phyloP scores from a whole-genome alignment of 2,329 filamentous ascomycete species.

The Sclerotinia nivalis region DNA sequence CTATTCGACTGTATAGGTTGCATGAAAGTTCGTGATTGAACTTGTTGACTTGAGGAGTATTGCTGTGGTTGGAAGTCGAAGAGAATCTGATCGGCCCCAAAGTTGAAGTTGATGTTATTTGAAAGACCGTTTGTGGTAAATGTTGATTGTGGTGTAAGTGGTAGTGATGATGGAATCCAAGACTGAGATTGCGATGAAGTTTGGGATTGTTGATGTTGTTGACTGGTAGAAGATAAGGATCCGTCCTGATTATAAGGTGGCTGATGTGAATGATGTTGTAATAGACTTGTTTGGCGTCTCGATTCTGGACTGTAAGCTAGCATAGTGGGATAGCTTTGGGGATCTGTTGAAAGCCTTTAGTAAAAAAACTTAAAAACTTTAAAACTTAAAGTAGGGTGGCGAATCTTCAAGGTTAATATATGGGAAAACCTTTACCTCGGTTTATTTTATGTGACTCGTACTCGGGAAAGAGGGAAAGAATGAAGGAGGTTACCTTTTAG shows the following conservation, averaged over 20 bases:
- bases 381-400: slow-evolving; percentile 12
- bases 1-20: slow-evolving; percentile 35
- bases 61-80: slow-evolving; percentile 34
- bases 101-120: slow-evolving; percentile 30
- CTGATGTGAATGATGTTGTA: slow-evolving; percentile 12
- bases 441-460: slow-evolving; percentile 8
- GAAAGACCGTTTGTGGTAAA: slow-evolving; percentile 28
- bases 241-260: neutral
- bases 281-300: slow-evolving; percentile 11
- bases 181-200: neutral
- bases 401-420: slow-evolving; percentile 9
- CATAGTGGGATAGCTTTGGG: slow-evolving; percentile 13
- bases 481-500: neutral
- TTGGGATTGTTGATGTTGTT: slow-evolving; percentile 4
- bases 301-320: slow-evolving; percentile 11
- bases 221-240: neutral
- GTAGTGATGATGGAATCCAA: neutral
- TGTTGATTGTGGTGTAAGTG: slow-evolving; percentile 4
- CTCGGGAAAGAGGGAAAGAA: neutral
- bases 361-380: neutral
- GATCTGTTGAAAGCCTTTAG: slow-evolving; percentile 5
- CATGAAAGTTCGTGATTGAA: slow-evolving; percentile 37
- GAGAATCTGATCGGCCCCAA: slow-evolving; percentile 34
- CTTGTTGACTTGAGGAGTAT: slow-evolving; percentile 25
- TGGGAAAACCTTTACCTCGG: neutral